These are phyloP conservation scores for Dactylellina leptospora DNA, from an alignment of 2,329 filamentous ascomycete genomes.

Conservation along the genomic window DNA sequence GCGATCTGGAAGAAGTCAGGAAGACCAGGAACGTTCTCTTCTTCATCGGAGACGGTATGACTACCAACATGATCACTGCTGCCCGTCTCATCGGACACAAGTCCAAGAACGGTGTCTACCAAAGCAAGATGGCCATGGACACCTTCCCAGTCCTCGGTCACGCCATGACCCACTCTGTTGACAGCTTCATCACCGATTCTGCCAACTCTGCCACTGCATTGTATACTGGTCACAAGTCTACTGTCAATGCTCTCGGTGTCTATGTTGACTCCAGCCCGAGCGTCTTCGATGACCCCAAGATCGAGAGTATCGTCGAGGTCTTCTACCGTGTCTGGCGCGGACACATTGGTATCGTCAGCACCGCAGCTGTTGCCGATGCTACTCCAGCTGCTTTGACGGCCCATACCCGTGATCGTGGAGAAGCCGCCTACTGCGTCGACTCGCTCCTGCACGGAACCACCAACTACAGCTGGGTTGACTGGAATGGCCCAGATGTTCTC, in stretches of 20 bases:
- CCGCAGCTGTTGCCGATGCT: slow-evolving; percentile 82
- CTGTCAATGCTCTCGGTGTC: slow-evolving; percentile 81
- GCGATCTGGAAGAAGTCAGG: slow-evolving; percentile 73
- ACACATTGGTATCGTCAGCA: slow-evolving; percentile 72
- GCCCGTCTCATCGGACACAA: slow-evolving; percentile 83
- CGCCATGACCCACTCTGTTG: slow-evolving; percentile 79
- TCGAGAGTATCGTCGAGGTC: slow-evolving; percentile 83
- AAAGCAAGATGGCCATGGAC: slow-evolving; percentile 78
- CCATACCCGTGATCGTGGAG: slow-evolving; percentile 74
- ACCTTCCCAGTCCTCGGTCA: slow-evolving; percentile 86
- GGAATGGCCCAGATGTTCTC: slow-evolving; percentile 78
- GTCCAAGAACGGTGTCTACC: slow-evolving; percentile 84
- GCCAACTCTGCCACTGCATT: slow-evolving; percentile 49
- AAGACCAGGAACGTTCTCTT: slow-evolving; percentile 86
- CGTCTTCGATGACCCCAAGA: slow-evolving; percentile 82
- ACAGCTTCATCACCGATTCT: slow-evolving; percentile 49
- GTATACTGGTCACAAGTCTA: slow-evolving; percentile 58
- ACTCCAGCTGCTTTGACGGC: slow-evolving; percentile 78
- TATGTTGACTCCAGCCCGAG: slow-evolving; percentile 79
- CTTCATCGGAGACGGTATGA: slow-evolving; percentile 80
- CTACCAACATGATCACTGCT: slow-evolving; percentile 80
- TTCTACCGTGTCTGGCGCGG: slow-evolving; percentile 74
- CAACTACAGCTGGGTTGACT: slow-evolving; percentile 83
- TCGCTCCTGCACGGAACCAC: slow-evolving; percentile 77
- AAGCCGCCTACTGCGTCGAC: slow-evolving; percentile 78